Percentiles rank a stretch among this genome's conserved stretches.
These are phyloP conservation scores for Phytopythium mirpurense DNA, from an alignment of 352 stramenopile genomes.

Conservation along the genomic window DNA sequence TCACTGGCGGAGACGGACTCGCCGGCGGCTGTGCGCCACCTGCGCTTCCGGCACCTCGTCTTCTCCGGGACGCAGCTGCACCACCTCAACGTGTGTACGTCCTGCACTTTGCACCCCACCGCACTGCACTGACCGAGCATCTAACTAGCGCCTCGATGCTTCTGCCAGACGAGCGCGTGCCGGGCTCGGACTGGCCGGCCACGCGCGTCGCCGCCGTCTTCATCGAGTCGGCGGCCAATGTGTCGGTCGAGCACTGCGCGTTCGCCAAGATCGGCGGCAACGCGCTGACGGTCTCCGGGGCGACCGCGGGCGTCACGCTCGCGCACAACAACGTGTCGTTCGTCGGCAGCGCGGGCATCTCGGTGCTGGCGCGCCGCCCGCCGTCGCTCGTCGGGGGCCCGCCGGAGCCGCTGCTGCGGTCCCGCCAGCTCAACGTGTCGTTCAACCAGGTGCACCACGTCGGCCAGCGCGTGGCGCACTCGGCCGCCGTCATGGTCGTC, in stretches of 20 bases:
- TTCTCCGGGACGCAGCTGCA: constrained; percentile 62
- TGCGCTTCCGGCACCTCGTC: constrained; percentile 52
- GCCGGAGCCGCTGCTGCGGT: constrained; percentile 28
- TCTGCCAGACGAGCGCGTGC: constrained; percentile 26
- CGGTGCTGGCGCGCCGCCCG: constrained; percentile 28
- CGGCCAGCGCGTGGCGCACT: constrained; percentile 43
- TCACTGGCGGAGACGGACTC: constrained; percentile 46
- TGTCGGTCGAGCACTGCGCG: constrained; percentile 45
- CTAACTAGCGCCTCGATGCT: no score
- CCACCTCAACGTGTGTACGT: constrained; percentile 57
- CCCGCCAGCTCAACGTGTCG: constrained; percentile 43
- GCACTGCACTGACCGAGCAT: no score
- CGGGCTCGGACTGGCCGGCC: constrained; percentile 44
- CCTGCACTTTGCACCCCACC: neutral
- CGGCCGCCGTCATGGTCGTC: constrained; percentile 47
- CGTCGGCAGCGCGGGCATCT: constrained; percentile 45
- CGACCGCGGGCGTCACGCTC: constrained; percentile 42
- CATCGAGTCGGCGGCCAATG: constrained; percentile 47
- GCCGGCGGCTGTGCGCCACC: constrained; percentile 18
- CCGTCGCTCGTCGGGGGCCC: neutral
- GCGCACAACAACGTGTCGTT: constrained; percentile 73
- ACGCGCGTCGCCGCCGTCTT: constrained; percentile 55
- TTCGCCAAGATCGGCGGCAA: constrained; percentile 75
- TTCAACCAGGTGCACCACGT: constrained; percentile 75
- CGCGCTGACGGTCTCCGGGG: constrained; percentile 57